Evolutionary conservation across 1,284 basidiomycete species (phyloP), one percentile per base, ranked within the genome.

Genomic region (Phlebopus sp.): DNA sequence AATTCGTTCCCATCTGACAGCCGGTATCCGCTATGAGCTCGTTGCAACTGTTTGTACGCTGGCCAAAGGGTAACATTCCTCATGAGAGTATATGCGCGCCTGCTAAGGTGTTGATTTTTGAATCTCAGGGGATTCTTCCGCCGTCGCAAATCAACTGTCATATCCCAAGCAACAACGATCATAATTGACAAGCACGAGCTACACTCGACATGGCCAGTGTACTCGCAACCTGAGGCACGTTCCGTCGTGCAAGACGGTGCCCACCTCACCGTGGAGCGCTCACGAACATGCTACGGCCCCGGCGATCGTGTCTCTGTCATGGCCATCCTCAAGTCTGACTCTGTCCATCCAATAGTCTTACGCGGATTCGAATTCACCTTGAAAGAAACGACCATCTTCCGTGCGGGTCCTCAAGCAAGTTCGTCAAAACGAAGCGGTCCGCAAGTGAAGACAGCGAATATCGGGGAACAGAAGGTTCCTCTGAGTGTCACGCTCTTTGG

Each of bases 121-220:
- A 23, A 23, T 6, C 21, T 23, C 21, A 52, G 89, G 85, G 62
- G 82, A 4, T 81, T 91, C 60, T 77, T 94, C 55, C 86, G 88
- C 39, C 83, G 86, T 63, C 74, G 78, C 60, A 79, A 86, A 70
- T 72, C 79, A 31, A 66, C 77, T 52, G 70, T 85, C 40, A 67
- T 80, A 37, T 79, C 82, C 14, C 76, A 81, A 11, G 73, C 77
- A 25, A 78, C 87, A 35, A 69, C 75, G 5, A 83, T 95, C 43
- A 79, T 84, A 51, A 88, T 95, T 57, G 86, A 90, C 71, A 94
- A 94, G 67, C 90, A 94, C 60, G 92, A 94, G 53, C 69, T 93
- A 7, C 90, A 93, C 56, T 88, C 90, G 2, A 85, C 88, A 2
- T 95, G 92, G 92, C 91, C 91, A 0, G 76, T 92, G 37, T 94